Evolutionary conservation across 345 rosid genomes (phyloP), one percentile per base, ranked within the genome.

Genomic region (Arabidopsis thaliana): DNA sequence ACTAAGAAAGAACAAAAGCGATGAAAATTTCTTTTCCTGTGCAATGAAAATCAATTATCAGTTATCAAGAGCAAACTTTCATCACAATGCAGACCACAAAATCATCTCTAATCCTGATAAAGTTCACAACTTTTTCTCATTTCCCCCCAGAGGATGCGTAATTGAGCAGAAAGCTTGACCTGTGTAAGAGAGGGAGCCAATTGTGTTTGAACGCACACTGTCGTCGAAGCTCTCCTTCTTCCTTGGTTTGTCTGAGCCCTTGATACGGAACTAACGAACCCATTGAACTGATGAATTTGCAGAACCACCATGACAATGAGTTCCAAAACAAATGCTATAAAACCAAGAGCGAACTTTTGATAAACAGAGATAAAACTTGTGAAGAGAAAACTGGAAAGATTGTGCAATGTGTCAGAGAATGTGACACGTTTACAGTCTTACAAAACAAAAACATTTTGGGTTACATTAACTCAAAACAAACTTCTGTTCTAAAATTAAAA

Each of bases 181-280:
- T 84, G 95, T 36, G 96, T 91, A 85, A 85, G 85, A 70, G 97
- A 81, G 10, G 88, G 88, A 83, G 81, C 73, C 20, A 82, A 72
- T 78, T 89, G 90, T 71, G 87, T 83, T 77, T 78, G 84, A 73
- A 86, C 71, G 68, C 80, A 82, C 8, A 63, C 62, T 23, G 66
- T 75, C 42, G 74, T 78, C 28, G 22, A 69, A 77, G 80, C 72
- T 67, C 70, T 82, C 45, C 42, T 45, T 62, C 72, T 82, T 55
- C 44, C 75, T 63, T 63, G 73, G 41, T 40, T 81, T 49, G 57
- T 75, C 45, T 65, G 62, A 68, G 74, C 22, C 45, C 56, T 53
- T 81, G 83, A 56, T 42, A 45, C 8, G 25, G 14, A 52, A 11
- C 8, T 42, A 60, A 40, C 73, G 25, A 83, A 46, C 36, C 82